Evolutionary conservation across 2,329 filamentous ascomycete genomes (phyloP).

Genomic region (Leptographium galeiforme): DNA sequence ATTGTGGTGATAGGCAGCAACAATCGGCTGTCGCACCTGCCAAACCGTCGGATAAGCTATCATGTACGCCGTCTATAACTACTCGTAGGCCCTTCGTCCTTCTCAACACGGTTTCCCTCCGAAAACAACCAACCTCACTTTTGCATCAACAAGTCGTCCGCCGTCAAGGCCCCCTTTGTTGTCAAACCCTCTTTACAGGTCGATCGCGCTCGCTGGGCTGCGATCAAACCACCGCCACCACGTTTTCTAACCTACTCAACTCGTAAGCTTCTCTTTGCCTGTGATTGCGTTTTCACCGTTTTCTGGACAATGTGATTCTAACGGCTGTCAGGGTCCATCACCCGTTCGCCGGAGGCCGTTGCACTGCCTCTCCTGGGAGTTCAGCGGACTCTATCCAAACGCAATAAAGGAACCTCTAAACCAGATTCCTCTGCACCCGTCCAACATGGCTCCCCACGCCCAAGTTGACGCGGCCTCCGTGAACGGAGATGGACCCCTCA

Average conservation of each 20-base stretch:
- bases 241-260: constrained; percentile 97
- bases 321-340: constrained; percentile 59
- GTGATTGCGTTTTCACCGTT: background rate
- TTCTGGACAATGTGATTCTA: constrained; percentile 1
- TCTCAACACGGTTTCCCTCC: background rate
- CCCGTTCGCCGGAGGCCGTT: constrained; percentile 92
- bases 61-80: background rate
- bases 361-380: constrained; percentile 76
- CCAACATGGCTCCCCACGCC: constrained; percentile 86
- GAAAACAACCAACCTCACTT: background rate
- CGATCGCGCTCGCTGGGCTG: constrained; percentile 22
- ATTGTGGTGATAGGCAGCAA: background rate
- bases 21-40: too few species aligned
- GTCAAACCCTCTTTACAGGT: background rate
- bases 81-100: background rate
- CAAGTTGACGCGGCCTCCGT: constrained; percentile 41
- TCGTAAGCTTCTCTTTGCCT: constrained; percentile 50
- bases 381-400: constrained; percentile 55
- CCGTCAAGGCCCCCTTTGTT: background rate
- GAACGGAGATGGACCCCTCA: constrained; percentile 37
- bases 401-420: constrained; percentile 31
- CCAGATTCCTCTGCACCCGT: background rate
- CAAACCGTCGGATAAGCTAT: background rate
- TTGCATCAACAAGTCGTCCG: background rate
- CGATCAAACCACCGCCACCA: constrained; percentile 65